A percentile compares a stretch with the other conserved stretches of the same genome.
These are phyloP conservation scores for Lactifluus hygrophoroides DNA, from an alignment of 768 basidiomycete species.

Conservation along the genomic window DNA sequence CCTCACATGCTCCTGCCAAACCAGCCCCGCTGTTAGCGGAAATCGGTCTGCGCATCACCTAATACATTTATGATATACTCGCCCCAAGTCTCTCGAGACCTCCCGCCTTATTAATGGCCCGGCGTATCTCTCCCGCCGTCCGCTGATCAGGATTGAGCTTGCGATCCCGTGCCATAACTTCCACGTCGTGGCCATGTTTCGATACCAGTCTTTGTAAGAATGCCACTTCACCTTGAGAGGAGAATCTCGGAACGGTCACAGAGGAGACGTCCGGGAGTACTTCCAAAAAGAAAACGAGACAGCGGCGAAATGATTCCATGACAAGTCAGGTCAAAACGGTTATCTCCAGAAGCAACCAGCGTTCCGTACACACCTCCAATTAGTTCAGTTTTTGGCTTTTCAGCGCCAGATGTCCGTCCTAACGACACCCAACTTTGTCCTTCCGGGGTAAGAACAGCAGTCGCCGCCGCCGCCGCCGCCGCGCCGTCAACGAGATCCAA, in stretches of 20 bases:
- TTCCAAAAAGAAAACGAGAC: slow-evolving; percentile 14
- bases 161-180: slow-evolving; percentile 71
- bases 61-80: neutral
- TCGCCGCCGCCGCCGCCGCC: slow-evolving; percentile 9
- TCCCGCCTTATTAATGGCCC: slow-evolving; percentile 52
- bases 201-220: slow-evolving; percentile 59
- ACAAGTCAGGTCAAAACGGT: slow-evolving; percentile 16
- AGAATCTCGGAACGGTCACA: slow-evolving; percentile 35
- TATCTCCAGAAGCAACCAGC: slow-evolving; percentile 18
- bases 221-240: slow-evolving; percentile 58
- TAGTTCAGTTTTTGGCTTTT: slow-evolving; percentile 6
- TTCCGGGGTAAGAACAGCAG: neutral
- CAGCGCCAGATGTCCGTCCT: slow-evolving; percentile 1
- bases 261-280: slow-evolving; percentile 1
- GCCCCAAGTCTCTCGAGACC: slow-evolving; percentile 29
- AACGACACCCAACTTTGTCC: slow-evolving; percentile 11
- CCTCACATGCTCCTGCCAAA: slow-evolving; percentile 10
- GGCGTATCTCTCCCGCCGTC: slow-evolving; percentile 67
- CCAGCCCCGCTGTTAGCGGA: slow-evolving; percentile 4
- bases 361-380: slow-evolving; percentile 17
- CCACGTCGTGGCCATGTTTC: slow-evolving; percentile 64
- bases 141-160: slow-evolving; percentile 77
- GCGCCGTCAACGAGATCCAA: slow-evolving; percentile 7
- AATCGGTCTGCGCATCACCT: neutral
- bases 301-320: slow-evolving; percentile 14